phyloP scores from a whole-genome alignment of 2,329 filamentous ascomycete species.

The Hymenoscyphus salicellus region DNA sequence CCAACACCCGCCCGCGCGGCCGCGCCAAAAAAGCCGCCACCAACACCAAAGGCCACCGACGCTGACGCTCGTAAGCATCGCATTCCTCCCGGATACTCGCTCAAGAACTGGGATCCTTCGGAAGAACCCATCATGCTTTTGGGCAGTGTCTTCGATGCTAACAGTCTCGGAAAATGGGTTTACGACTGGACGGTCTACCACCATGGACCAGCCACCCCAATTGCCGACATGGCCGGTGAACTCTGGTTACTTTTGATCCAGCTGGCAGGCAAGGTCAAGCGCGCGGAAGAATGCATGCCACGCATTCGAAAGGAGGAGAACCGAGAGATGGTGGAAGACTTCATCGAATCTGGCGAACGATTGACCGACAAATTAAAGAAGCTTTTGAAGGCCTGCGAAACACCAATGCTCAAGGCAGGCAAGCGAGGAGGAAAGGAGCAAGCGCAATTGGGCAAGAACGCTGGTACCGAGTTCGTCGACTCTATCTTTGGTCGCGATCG shows the following conservation, averaged over 20 bases:
- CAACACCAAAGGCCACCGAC: slow-evolving; percentile 52
- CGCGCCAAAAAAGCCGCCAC: slow-evolving; percentile 35
- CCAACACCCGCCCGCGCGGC: slow-evolving; percentile 29
- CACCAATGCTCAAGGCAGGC: slow-evolving; percentile 88
- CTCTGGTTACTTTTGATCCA: slow-evolving; percentile 95
- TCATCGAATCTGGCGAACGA: slow-evolving; percentile 83
- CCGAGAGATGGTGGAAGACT: slow-evolving; percentile 80
- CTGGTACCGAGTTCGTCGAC: slow-evolving; percentile 92
- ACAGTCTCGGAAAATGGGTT: slow-evolving; percentile 98
- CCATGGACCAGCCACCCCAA: slow-evolving; percentile 75
- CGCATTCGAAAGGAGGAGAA: slow-evolving; percentile 71
- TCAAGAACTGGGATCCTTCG: slow-evolving; percentile 96
- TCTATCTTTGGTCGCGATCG: slow-evolving; percentile 91
- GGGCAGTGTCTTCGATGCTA: slow-evolving; percentile 94
- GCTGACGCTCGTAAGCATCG: slow-evolving; percentile 61
- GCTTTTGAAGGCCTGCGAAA: slow-evolving; percentile 86
- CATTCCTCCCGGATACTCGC: slow-evolving; percentile 86
- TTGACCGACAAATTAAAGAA: slow-evolving; percentile 81
- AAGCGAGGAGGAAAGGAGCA: slow-evolving; percentile 67
- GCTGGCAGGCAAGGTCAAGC: slow-evolving; percentile 88
- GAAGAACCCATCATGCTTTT: slow-evolving; percentile 92
- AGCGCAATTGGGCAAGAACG: slow-evolving; percentile 80
- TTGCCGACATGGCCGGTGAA: slow-evolving; percentile 88
- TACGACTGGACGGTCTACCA: slow-evolving; percentile 98
- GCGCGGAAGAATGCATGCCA: slow-evolving; percentile 73